phyloP scores from a whole-genome alignment of 2,329 filamentous ascomycete species.

The Talaromyces sp. region DNA sequence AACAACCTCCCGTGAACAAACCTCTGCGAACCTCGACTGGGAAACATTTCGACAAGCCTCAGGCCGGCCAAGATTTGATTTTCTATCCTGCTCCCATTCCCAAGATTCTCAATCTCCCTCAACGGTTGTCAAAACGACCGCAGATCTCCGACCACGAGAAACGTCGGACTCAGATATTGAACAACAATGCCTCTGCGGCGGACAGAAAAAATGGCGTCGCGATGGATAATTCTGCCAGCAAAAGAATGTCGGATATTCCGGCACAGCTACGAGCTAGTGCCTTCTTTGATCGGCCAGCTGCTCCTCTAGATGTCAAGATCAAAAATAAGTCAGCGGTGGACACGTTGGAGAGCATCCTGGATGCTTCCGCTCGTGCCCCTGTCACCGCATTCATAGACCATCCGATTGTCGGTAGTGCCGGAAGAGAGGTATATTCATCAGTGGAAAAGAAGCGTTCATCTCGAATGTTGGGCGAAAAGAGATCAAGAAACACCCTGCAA shows the following conservation, averaged over 20 bases:
- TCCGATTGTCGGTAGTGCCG: constrained; percentile 69
- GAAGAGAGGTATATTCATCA: constrained; percentile 68
- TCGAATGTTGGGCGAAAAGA: constrained; percentile 19
- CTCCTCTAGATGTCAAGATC: constrained; percentile 49
- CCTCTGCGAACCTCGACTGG: constrained; percentile 36
- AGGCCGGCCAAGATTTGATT: constrained; percentile 73
- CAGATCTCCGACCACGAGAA: constrained; percentile 60
- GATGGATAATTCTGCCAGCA: constrained; percentile 18
- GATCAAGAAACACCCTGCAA: constrained; percentile 17
- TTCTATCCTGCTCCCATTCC: constrained; percentile 95
- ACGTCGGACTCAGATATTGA: constrained; percentile 68
- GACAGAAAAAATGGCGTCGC: constrained; percentile 43
- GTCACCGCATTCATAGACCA: constrained; percentile 91
- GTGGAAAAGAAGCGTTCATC: constrained; percentile 22
- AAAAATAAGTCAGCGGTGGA: constrained; percentile 77
- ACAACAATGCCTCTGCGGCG: constrained; percentile 52
- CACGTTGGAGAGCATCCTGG: constrained; percentile 85
- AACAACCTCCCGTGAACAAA: constrained; percentile 32
- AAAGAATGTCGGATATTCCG: constrained; percentile 55
- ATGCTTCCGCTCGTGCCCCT: constrained; percentile 81
- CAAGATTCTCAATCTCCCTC: constrained; percentile 85
- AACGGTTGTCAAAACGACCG: constrained; percentile 72
- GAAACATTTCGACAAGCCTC: constrained; percentile 33
- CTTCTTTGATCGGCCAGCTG: constrained; percentile 71
- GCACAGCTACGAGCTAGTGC: constrained; percentile 84